phyloP scores from a whole-genome alignment of 1,284 basidiomycete species.

The Naganishia cerealis region DNA sequence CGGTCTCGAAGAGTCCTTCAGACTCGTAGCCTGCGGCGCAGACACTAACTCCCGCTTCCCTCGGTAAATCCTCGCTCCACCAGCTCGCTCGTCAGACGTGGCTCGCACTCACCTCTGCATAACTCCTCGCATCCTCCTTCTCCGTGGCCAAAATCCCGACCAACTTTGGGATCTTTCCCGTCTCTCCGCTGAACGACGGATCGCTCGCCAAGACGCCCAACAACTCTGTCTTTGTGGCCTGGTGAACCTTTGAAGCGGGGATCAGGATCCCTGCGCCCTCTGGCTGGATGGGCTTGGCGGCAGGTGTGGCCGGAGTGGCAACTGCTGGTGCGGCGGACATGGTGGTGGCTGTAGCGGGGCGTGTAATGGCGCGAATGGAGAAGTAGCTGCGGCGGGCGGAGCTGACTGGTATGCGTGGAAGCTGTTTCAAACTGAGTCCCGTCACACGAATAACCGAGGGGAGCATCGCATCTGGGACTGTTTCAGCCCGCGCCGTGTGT shows the following conservation, averaged over 20 bases:
- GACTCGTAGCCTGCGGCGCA: neutral
- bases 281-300: constrained; percentile 1
- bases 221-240: constrained; percentile 54
- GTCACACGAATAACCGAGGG: constrained; percentile 1
- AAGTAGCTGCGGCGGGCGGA: constrained; percentile 13
- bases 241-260: constrained; percentile 53
- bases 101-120: constrained; percentile 64
- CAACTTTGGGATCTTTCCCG: constrained; percentile 63
- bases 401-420: neutral
- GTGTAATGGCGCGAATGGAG: constrained; percentile 17
- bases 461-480: neutral
- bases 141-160: constrained; percentile 90
- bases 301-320: neutral
- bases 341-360: constrained; percentile 12
- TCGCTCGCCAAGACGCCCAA: constrained; percentile 42
- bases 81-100: neutral
- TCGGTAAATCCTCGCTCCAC: neutral
- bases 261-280: constrained; percentile 50
- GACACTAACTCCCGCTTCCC: neutral
- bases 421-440: neutral
- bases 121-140: constrained; percentile 80
- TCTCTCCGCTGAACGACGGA: neutral
- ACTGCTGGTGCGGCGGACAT: neutral
- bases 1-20: neutral
- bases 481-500: neutral